Base-by-base conservation (phyloP, 2,329 filamentous ascomycete genomes). In the Corynespora cassiicola region DNA sequence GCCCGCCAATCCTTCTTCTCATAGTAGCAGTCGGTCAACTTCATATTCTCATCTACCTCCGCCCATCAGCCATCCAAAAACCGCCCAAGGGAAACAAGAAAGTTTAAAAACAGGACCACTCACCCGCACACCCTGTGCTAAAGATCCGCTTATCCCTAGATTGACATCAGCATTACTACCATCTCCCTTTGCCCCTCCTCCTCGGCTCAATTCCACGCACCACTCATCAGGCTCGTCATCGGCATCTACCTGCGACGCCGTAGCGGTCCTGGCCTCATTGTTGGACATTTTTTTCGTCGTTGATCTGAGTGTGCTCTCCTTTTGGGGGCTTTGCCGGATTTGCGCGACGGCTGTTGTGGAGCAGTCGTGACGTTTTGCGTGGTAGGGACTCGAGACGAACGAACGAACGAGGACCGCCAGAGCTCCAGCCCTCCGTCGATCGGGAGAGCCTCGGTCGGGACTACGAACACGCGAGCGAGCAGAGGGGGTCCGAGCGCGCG, bases 181-280 rank as follows among this genome's bases (percentile, higher is more conserved):
- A 31, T 39, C 45, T 53, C 45, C 53, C 56, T 57, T 45, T 40
- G 41, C 34, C 33, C 10, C 10, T 41, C 43, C 29, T 38, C 20
- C 31, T 31, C 26, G 39, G 8, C 8, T 36, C 49, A 41, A 43
- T 43, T 43, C 34, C 50, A 60, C 81, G 70, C 75, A 97, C 94
- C 92, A 97, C 44, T 96, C 92, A 77, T 97, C 94, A 4, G 88
- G 88, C 70, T 96, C 92, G 70, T 96, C 90, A 41, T 92, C 88
- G 23, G 84, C 81, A 28, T 81, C 76, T 18, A 52, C 34, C 9
- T 75, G 63, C 33, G 70, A 62, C 12, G 68, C 54, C 12, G 56
- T 47, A 19, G 45, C 52, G 23, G 43, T 45, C 36, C 49, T 47
- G 27, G 75, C 78, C 45, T 80, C 76, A 42, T 80, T 74, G 47